Percentiles rank a stretch among this genome's conserved stretches.
These are phyloP conservation scores for Mortierella hygrophila DNA, from an alignment of 192 early-diverging fungal species.

Conservation along the genomic window DNA sequence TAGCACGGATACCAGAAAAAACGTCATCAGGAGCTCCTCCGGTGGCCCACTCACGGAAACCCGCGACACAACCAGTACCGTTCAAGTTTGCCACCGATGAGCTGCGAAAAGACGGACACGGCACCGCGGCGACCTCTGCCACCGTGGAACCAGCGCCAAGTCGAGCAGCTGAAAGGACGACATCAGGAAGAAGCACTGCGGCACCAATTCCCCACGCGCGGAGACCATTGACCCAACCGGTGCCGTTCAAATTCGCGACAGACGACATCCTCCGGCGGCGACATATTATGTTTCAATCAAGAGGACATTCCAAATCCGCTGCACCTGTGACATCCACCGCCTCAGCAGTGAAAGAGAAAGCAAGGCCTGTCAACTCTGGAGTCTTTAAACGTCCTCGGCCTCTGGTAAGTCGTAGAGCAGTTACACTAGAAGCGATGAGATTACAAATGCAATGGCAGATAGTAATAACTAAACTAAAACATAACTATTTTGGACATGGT, in stretches of 20 bases:
- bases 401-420: slow-evolving; percentile 8
- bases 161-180: neutral
- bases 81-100: slow-evolving; percentile 42
- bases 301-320: neutral
- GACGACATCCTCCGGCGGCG: slow-evolving; percentile 30
- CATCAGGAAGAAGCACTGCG: neutral
- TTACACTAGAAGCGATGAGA: too few relatives aligned
- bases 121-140: neutral
- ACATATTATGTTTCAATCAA: slow-evolving; percentile 25
- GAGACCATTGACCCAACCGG: slow-evolving; percentile 19
- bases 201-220: neutral
- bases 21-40: too few relatives aligned
- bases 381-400: slow-evolving; percentile 9
- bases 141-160: neutral
- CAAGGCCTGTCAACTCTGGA: neutral
- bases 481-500: neutral
- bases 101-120: slow-evolving; percentile 7
- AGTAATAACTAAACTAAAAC: too few relatives aligned
- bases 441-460: too few relatives aligned
- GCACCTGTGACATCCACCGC: neutral
- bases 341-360: neutral
- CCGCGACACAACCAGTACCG: slow-evolving; percentile 19
- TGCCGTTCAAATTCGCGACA: slow-evolving; percentile 37
- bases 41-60: neutral
- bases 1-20: neutral